Conservation (phyloP, 495 filamentous ascomycete species). For the Hypoxylon trugodes region DNA sequence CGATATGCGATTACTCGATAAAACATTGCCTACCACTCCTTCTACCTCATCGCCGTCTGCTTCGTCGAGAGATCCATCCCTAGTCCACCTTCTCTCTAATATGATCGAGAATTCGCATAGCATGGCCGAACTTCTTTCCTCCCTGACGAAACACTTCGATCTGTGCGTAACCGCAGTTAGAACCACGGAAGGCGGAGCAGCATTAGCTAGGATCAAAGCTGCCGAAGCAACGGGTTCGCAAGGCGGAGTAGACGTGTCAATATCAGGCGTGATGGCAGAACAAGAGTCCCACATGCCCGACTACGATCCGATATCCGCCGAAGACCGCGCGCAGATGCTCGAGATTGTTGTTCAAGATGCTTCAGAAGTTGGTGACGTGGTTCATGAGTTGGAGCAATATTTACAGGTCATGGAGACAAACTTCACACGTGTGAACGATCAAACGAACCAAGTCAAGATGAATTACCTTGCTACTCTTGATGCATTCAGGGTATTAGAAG, state of each 20-base stretch:
- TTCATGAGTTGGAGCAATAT: slow-evolving; percentile 80
- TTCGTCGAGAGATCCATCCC: slow-evolving; percentile 57
- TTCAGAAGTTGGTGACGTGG: slow-evolving; percentile 86
- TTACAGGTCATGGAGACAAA: slow-evolving; percentile 78
- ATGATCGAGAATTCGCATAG: slow-evolving; percentile 81
- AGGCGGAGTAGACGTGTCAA: slow-evolving; percentile 67
- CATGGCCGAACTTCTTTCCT: slow-evolving; percentile 83
- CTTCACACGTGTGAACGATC: slow-evolving; percentile 65
- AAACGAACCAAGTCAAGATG: slow-evolving; percentile 62
- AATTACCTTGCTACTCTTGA: slow-evolving; percentile 58
- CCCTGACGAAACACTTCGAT: slow-evolving; percentile 91
- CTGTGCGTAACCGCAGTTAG: slow-evolving; percentile 91
- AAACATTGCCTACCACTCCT: slow-evolving; percentile 47
- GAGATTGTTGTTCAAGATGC: slow-evolving; percentile 84
- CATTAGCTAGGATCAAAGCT: slow-evolving; percentile 65
- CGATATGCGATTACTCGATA: slow-evolving; percentile 60
- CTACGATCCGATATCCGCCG: slow-evolving; percentile 74
- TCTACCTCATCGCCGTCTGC: slow-evolving; percentile 47
- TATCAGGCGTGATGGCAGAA: slow-evolving; percentile 65
- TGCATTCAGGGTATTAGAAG: slow-evolving; percentile 72
- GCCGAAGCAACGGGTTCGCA: slow-evolving; percentile 65
- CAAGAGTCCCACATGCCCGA: slow-evolving; percentile 65
- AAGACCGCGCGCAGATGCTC: slow-evolving; percentile 84
- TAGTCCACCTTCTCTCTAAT: slow-evolving; percentile 72
- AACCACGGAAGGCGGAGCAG: slow-evolving; percentile 90